Conservation (phyloP, 164 flowering plant species). For the Tetrastigma voinierianum region DNA sequence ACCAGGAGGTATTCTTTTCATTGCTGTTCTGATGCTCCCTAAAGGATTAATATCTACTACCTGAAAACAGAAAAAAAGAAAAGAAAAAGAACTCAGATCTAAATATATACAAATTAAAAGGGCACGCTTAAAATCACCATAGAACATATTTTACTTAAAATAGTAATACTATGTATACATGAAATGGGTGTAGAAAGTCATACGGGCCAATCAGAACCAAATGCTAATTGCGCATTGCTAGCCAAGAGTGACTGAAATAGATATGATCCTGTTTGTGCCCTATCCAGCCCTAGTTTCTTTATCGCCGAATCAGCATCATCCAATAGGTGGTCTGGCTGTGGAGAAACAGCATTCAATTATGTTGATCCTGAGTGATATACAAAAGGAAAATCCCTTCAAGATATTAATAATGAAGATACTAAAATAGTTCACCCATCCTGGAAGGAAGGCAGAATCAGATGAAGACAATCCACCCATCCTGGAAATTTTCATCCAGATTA, state of each 20-base stretch:
- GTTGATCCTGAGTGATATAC: background rate
- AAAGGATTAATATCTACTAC: conserved; percentile 82
- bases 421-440: background rate
- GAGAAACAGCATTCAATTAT: conserved; percentile 6
- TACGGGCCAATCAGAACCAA: conserved; percentile 99
- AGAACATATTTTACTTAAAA: background rate
- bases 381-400: background rate
- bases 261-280: conserved; percentile 73
- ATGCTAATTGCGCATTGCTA: conserved; percentile 59
- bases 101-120: background rate
- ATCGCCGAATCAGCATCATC: conserved; percentile 77
- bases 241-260: conserved; percentile 65
- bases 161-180: background rate
- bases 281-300: conserved; percentile 71
- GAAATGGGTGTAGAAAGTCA: conserved; percentile 20
- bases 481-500: background rate
- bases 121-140: background rate
- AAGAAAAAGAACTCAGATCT: background rate
- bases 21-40: conserved; percentile 57
- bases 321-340: conserved; percentile 90
- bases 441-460: background rate
- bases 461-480: background rate
- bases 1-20: conserved; percentile 76
- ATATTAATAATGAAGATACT: background rate
- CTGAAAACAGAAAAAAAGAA: conserved; percentile 38